Evolutionary conservation across 106 monocot genomes (phyloP).

Genomic region (Xerophyta viscosa): DNA sequence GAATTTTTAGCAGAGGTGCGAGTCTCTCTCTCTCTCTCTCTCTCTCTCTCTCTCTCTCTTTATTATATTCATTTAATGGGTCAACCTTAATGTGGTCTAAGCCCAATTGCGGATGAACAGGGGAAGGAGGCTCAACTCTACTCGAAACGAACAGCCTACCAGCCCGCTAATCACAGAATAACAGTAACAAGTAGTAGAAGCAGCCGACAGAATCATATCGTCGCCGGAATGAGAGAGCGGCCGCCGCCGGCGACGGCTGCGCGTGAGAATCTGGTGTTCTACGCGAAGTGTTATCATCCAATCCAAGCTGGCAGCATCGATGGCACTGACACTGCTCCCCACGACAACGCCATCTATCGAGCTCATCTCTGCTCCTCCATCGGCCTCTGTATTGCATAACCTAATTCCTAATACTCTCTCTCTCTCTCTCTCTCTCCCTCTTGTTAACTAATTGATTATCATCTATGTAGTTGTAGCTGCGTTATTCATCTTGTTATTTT

Average conservation of each 20-base stretch:
- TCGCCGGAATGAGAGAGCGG: constrained; percentile 1
- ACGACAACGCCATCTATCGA: constrained; percentile 89
- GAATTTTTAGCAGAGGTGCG: too few relatives aligned
- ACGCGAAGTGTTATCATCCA: constrained; percentile 73
- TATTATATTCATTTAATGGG: too few relatives aligned
- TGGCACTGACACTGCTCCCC: constrained; percentile 87
- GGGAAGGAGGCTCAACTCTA: too few relatives aligned
- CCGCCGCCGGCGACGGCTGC: not conserved
- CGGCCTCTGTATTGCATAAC: constrained; percentile 74
- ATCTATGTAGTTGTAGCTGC: not conserved
- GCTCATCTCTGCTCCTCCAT: constrained; percentile 80
- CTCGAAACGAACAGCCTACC: too few relatives aligned
- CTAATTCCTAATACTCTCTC: too few relatives aligned
- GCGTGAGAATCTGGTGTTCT: constrained; percentile 75
- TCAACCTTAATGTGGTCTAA: too few relatives aligned
- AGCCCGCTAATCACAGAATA: too few relatives aligned
- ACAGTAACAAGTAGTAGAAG: too few relatives aligned
- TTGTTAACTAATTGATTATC: not conserved
- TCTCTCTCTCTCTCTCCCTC: not conserved
- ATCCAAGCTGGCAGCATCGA: constrained; percentile 98
- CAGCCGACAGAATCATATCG: too few relatives aligned
- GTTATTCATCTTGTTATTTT: not conserved
- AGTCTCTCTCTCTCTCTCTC: too few relatives aligned
- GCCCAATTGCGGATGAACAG: too few relatives aligned
- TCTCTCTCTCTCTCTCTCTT: too few relatives aligned